Percentiles rank a stretch among this genome's conserved stretches.
Conservation (phyloP, 306 rosid species). For the Vigna nakashimae region DNA sequence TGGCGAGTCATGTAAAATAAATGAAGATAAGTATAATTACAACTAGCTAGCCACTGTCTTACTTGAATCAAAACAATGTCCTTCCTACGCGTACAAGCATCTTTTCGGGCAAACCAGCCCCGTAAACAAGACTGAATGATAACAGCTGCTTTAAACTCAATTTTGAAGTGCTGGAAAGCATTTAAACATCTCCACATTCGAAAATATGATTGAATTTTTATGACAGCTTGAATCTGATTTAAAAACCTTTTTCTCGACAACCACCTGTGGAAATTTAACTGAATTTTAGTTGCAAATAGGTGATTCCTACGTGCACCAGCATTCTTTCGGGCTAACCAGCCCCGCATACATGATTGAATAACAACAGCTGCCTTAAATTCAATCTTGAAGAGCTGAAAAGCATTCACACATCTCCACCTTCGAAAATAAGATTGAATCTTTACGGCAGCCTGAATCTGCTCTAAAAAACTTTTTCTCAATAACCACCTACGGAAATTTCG, state of each 20-base stretch:
- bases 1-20: conserved; percentile 28
- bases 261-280: conserved; percentile 67
- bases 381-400: conserved; percentile 56
- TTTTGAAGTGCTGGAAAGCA: conserved; percentile 58
- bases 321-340: conserved; percentile 69
- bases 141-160: conserved; percentile 54
- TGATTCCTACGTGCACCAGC: conserved; percentile 54
- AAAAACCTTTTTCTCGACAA: conserved; percentile 61
- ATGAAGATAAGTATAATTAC: conserved; percentile 13
- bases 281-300: conserved; percentile 68
- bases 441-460: conserved; percentile 61
- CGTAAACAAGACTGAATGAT: conserved; percentile 74
- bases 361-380: conserved; percentile 55
- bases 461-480: conserved; percentile 60
- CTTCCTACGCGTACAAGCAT: conserved; percentile 53
- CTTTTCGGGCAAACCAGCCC: conserved; percentile 71
- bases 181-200: conserved; percentile 74
- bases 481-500: conserved; percentile 65
- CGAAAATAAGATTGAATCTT: conserved; percentile 72
- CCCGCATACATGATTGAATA: conserved; percentile 75
- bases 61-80: conserved; percentile 75
- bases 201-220: conserved; percentile 68
- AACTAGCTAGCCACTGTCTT: conserved; percentile 43
- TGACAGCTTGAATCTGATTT: conserved; percentile 59
- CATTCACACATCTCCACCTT: conserved; percentile 68